Evolutionary conservation across 345 rosid species (phyloP).

Genomic region (Balakata baccata): DNA sequence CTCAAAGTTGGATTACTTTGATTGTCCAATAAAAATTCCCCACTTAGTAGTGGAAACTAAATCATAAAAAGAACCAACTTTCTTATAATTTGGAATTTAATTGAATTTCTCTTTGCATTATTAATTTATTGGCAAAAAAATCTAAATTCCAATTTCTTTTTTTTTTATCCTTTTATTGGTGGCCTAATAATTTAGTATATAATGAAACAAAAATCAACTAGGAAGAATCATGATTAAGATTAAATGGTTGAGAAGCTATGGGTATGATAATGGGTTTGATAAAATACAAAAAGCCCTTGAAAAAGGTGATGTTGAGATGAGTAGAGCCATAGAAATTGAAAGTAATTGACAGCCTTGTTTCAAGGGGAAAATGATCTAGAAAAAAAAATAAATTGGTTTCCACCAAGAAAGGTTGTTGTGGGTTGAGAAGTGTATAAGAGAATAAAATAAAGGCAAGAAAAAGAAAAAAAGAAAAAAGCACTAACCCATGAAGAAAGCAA

Average conservation of each 20-base stretch:
- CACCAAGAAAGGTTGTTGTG: slow-evolving; percentile 36
- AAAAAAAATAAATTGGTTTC: slow-evolving; percentile 29
- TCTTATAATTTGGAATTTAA: slow-evolving; percentile 1
- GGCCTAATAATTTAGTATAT: slow-evolving; percentile 29
- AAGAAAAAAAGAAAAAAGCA: slow-evolving; percentile 17
- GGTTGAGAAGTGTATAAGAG: slow-evolving; percentile 30
- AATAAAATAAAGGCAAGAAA: slow-evolving; percentile 28
- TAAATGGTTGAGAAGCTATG: slow-evolving; percentile 22
- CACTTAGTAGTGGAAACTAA: slow-evolving; percentile 23
- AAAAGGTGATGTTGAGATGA: slow-evolving; percentile 48
- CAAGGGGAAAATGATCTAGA: slow-evolving; percentile 37
- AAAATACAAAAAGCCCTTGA: slow-evolving; percentile 25
- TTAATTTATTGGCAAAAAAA: slow-evolving; percentile 9
- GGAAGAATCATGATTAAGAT: slow-evolving; percentile 35
- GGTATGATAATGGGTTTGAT: slow-evolving; percentile 36
- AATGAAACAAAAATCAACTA: slow-evolving; percentile 18
- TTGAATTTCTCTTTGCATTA: not conserved
- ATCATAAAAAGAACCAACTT: not conserved
- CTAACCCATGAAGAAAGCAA: slow-evolving; percentile 24
- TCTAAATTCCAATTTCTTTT: slow-evolving; percentile 15
- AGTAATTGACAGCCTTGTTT: slow-evolving; percentile 43
- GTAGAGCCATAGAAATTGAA: slow-evolving; percentile 45
- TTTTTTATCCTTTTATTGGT: slow-evolving; percentile 20
- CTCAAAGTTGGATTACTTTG: slow-evolving; percentile 24
- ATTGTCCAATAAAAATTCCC: slow-evolving; percentile 36